Percentiles rank a stretch among this genome's conserved stretches.
These are phyloP conservation scores for Funneliformis mosseae DNA, from an alignment of 192 early-diverging fungal species.

Conservation along the genomic window DNA sequence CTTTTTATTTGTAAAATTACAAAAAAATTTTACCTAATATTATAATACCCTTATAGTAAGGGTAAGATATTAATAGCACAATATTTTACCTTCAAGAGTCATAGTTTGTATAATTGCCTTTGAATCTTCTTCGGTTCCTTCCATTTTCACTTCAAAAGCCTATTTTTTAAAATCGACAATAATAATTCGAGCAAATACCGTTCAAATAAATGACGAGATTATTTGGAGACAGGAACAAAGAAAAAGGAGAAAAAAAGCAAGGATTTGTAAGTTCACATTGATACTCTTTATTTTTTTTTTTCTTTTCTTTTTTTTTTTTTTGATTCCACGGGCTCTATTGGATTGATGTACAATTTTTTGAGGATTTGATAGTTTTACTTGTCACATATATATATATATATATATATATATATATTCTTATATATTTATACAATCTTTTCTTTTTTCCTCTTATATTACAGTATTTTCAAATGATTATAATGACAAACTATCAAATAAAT, in stretches of 20 bases:
- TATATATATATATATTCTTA: no score
- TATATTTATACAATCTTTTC: not conserved
- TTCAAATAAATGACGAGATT: conserved; percentile 20
- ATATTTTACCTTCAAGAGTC: conserved; percentile 25
- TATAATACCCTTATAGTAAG: no score
- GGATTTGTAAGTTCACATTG: conserved; percentile 11
- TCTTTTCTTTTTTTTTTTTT: not conserved
- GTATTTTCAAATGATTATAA: conserved; percentile 1
- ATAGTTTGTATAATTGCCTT: not conserved
- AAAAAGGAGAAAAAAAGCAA: conserved; percentile 18
- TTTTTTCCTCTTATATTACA: conserved; percentile 6
- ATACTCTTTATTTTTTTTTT: not conserved
- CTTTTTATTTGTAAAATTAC: no score
- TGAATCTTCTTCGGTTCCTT: conserved; percentile 11
- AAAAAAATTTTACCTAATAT: no score
- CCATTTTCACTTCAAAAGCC: conserved; percentile 19
- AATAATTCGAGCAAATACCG: conserved; percentile 5
- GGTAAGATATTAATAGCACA: not conserved
- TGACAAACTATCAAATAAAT: conserved; percentile 9
- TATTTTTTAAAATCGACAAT: conserved; percentile 12
- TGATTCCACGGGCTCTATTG: conserved; percentile 3
- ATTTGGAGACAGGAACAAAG: conserved; percentile 10
- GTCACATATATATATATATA: not conserved
- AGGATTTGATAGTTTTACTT: not conserved
- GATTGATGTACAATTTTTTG: not conserved